A percentile compares a stretch with the other conserved stretches of the same genome.
These are phyloP conservation scores for Cercospora nicotianae DNA, from an alignment of 2,329 filamentous ascomycete genomes.

Conservation along the genomic window DNA sequence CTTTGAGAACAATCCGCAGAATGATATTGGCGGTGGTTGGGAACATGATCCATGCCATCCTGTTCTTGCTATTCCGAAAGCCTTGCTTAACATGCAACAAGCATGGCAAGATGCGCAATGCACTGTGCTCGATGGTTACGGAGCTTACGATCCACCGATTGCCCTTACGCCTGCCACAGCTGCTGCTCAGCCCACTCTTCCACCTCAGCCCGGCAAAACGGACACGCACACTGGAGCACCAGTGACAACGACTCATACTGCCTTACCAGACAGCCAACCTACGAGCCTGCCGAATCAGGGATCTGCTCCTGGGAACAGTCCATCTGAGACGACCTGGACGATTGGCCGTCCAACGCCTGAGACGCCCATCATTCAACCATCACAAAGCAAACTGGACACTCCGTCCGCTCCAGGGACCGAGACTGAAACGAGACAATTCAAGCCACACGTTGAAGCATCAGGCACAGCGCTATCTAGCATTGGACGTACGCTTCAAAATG, in stretches of 20 bases:
- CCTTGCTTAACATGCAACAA: slow-evolving; percentile 12
- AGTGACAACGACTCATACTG: slow-evolving; percentile 8
- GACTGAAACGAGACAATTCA: neutral
- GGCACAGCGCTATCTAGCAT: neutral
- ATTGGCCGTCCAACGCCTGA: neutral
- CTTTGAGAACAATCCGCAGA: slow-evolving; percentile 18
- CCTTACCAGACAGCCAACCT: slow-evolving; percentile 4
- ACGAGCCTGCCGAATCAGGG: neutral
- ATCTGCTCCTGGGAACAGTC: neutral
- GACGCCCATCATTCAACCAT: neutral
- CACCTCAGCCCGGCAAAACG: slow-evolving; percentile 15
- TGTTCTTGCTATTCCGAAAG: slow-evolving; percentile 9
- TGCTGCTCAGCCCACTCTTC: slow-evolving; percentile 12
- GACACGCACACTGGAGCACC: neutral
- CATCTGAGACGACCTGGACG: neutral
- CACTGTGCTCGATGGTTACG: slow-evolving; percentile 2
- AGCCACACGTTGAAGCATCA: neutral
- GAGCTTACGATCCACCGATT: slow-evolving; percentile 20
- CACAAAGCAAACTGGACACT: neutral
- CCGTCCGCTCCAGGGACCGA: neutral
- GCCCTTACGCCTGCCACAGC: slow-evolving; percentile 13
- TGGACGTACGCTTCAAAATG: neutral
- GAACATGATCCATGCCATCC: slow-evolving; percentile 18
- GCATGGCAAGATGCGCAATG: slow-evolving; percentile 15
- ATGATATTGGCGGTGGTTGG: slow-evolving; percentile 8